phyloP scores from a whole-genome alignment of 2,329 filamentous ascomycete genomes.

The Fusarium fujikuroi region DNA sequence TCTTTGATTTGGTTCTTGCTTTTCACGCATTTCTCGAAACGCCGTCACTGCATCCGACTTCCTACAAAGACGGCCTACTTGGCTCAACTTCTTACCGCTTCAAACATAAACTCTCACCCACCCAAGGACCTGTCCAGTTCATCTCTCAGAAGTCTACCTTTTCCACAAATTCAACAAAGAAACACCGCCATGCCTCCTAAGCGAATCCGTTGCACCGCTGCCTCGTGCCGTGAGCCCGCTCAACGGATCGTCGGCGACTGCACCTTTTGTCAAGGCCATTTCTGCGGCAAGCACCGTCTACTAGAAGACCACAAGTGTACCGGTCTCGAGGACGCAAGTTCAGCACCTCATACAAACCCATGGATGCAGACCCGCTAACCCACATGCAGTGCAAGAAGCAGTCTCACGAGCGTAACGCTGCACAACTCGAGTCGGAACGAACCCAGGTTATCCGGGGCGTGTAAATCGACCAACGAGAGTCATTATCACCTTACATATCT shows the following conservation, averaged over 20 bases:
- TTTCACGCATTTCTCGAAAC: constrained; percentile 23
- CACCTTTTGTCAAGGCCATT: constrained; percentile 92
- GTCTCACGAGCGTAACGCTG: constrained; percentile 91
- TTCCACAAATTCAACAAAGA: background rate
- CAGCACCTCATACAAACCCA: background rate
- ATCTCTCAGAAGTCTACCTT: background rate
- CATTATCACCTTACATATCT: background rate
- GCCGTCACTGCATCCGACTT: constrained; percentile 23
- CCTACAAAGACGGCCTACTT: background rate
- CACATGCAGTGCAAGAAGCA: constrained; percentile 86
- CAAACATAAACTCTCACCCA: constrained; percentile 24
- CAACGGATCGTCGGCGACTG: constrained; percentile 97
- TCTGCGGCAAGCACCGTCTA: constrained; percentile 93
- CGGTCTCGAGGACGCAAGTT: constrained; percentile 84
- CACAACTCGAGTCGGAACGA: constrained; percentile 90
- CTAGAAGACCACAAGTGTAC: constrained; percentile 94
- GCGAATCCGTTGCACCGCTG: constrained; percentile 87
- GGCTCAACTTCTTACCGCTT: constrained; percentile 22
- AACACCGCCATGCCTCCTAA: constrained; percentile 69
- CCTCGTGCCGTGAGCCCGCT: constrained; percentile 86
- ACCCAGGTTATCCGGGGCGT: constrained; percentile 95
- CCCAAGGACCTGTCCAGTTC: constrained; percentile 13
- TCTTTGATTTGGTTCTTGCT: constrained; percentile 26
- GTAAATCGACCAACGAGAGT: constrained; percentile 55
- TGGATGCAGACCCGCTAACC: constrained; percentile 3